Evolutionary conservation across 805 yeast genomes (phyloP).

Genomic region (Dipodascopsis uninucleata): DNA sequence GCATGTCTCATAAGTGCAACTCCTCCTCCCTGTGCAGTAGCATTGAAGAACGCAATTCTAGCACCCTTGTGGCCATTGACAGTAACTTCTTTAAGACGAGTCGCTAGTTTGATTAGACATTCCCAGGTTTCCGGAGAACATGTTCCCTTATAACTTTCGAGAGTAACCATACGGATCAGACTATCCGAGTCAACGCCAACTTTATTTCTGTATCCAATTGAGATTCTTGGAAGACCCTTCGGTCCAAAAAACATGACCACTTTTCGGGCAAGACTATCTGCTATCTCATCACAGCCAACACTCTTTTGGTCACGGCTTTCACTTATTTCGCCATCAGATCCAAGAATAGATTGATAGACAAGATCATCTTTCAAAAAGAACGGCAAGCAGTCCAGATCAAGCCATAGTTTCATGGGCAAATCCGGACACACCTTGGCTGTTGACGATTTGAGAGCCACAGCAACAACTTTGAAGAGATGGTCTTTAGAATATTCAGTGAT

Average conservation of each 20-base stretch:
- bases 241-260: constrained; percentile 26
- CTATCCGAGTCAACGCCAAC: constrained; percentile 23
- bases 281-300: constrained; percentile 23
- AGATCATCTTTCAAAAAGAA: constrained; percentile 19
- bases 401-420: constrained; percentile 22
- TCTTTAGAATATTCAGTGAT: constrained; percentile 19
- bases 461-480: constrained; percentile 21
- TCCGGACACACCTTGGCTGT: constrained; percentile 16
- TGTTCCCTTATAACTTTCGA: constrained; percentile 10
- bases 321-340: neutral
- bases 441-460: constrained; percentile 13
- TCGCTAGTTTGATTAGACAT: constrained; percentile 15
- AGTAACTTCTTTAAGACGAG: constrained; percentile 4
- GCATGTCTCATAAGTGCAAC: constrained; percentile 29
- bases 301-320: neutral
- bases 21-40: constrained; percentile 29
- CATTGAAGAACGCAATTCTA: constrained; percentile 25
- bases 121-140: constrained; percentile 23
- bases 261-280: constrained; percentile 27
- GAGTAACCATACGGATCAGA: constrained; percentile 23
- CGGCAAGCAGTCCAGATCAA: constrained; percentile 24
- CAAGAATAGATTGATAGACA: too few relatives aligned
- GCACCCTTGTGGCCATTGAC: constrained; percentile 22
- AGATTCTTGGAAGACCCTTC: constrained; percentile 21
- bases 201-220: constrained; percentile 24